These are phyloP conservation scores for Aspergillus egyptiacus DNA, from an alignment of 495 filamentous ascomycete species.

Conservation along the genomic window DNA sequence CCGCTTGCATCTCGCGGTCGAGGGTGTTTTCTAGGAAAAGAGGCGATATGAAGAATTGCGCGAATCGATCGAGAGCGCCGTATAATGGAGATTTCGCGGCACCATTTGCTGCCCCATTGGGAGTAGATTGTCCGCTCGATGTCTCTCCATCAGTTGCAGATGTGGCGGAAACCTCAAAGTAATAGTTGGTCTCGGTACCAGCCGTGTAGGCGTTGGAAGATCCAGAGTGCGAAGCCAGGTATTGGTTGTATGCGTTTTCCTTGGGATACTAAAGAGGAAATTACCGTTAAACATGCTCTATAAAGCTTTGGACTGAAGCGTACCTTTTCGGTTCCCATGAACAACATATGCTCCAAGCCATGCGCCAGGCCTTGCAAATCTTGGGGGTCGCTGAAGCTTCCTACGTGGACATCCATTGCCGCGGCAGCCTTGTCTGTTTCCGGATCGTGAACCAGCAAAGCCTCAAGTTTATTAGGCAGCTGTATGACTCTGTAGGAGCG, in stretches of 20 bases:
- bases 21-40: constrained; percentile 86
- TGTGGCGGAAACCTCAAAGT: constrained; percentile 85
- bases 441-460: constrained; percentile 85
- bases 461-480: constrained; percentile 87
- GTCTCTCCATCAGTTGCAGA: constrained; percentile 42
- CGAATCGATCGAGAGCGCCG: constrained; percentile 90
- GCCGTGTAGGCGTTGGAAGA: constrained; percentile 94
- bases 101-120: constrained; percentile 42
- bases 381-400: constrained; percentile 85
- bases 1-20: constrained; percentile 84
- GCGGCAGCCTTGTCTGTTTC: constrained; percentile 96
- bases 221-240: constrained; percentile 81
- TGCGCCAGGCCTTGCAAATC: constrained; percentile 93
- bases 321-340: constrained; percentile 98
- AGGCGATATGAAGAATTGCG: constrained; percentile 93
- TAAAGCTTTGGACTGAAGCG: constrained; percentile 9
- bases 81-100: constrained; percentile 59
- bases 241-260: constrained; percentile 95
- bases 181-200: constrained; percentile 93
- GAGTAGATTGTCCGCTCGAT: constrained; percentile 31
- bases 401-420: constrained; percentile 91
- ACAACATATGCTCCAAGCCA: constrained; percentile 86
- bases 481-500: constrained; percentile 82
- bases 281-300: background rate
- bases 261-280: constrained; percentile 60